A percentile compares a stretch with the other conserved stretches of the same genome.
These are phyloP conservation scores for Mollisia scopiformis DNA, from an alignment of 2,329 filamentous ascomycete species.

Conservation along the genomic window DNA sequence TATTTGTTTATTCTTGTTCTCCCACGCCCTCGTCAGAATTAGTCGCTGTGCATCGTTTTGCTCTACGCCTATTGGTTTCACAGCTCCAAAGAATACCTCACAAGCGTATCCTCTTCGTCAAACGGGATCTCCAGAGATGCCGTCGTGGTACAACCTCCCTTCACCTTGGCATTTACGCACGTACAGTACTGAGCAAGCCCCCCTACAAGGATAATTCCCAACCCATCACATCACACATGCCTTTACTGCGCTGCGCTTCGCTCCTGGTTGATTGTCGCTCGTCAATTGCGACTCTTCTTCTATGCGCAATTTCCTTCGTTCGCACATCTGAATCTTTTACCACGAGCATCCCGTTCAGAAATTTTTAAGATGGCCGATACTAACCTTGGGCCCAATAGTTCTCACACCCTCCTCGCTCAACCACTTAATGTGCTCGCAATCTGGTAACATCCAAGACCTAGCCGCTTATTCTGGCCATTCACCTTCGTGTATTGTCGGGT, in stretches of 20 bases:
- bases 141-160: conserved; percentile 6
- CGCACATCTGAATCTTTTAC: conserved; percentile 2
- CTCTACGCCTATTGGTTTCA: conserved; percentile 9
- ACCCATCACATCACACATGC: too few relatives aligned
- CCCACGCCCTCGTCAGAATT: conserved; percentile 5
- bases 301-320: conserved; percentile 15
- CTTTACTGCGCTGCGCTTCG: conserved; percentile 1
- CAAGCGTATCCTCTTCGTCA: conserved; percentile 7
- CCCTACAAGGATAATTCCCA: conserved; percentile 4
- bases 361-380: conserved; percentile 6
- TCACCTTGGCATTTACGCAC: background rate
- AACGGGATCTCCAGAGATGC: conserved; percentile 9
- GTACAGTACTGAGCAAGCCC: conserved; percentile 1
- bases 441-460: conserved; percentile 39
- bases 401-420: conserved; percentile 31
- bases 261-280: background rate
- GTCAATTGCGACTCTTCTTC: conserved; percentile 3
- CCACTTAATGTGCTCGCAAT: conserved; percentile 41
- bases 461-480: conserved; percentile 35
- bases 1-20: background rate
- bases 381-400: conserved; percentile 24
- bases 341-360: conserved; percentile 1
- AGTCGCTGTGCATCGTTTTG: conserved; percentile 2
- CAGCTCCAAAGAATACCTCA: background rate
- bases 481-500: conserved; percentile 36